Evolutionary conservation across 176 grass and related monocot genomes (phyloP).

Genomic region (Elymus sibiricus): DNA sequence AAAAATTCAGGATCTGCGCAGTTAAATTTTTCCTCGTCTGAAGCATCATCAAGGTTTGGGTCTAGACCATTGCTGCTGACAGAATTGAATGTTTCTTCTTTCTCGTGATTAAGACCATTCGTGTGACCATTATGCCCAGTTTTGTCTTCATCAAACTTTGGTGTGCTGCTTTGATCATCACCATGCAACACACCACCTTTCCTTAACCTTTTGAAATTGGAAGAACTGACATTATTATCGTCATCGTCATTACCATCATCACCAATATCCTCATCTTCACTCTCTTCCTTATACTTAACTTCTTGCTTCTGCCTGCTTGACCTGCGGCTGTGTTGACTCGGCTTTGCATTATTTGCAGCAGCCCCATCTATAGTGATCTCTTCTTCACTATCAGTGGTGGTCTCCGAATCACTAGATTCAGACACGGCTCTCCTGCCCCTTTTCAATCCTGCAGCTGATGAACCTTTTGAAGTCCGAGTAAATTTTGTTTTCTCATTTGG

Average conservation of each 20-base stretch:
- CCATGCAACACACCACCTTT: constrained; percentile 19
- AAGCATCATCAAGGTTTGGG: constrained; percentile 21
- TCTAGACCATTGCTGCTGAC: constrained; percentile 16
- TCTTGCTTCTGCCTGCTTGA: constrained; percentile 69
- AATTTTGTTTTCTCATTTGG: constrained; percentile 43
- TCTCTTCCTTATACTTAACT: constrained; percentile 63
- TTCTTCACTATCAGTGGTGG: constrained; percentile 40
- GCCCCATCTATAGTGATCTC: constrained; percentile 25
- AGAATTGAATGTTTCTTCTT: constrained; percentile 32
- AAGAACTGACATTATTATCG: constrained; percentile 26
- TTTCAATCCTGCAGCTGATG: constrained; percentile 45
- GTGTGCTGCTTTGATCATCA: constrained; percentile 17
- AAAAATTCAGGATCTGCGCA: constrained; percentile 62
- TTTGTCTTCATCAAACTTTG: constrained; percentile 24
- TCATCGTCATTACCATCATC: constrained; percentile 20
- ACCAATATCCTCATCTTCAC: constrained; percentile 41
- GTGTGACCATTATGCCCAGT: not conserved
- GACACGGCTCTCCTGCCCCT: constrained; percentile 46
- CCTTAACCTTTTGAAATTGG: constrained; percentile 37
- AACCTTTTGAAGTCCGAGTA: constrained; percentile 31
- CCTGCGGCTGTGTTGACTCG: constrained; percentile 40
- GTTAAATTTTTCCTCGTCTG: not conserved
- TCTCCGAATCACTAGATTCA: constrained; percentile 54
- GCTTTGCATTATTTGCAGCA: constrained; percentile 19
- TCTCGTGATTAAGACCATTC: constrained; percentile 28